Conservation (phyloP, 352 stramenopile species). For the Globisporangium iwayamae region DNA sequence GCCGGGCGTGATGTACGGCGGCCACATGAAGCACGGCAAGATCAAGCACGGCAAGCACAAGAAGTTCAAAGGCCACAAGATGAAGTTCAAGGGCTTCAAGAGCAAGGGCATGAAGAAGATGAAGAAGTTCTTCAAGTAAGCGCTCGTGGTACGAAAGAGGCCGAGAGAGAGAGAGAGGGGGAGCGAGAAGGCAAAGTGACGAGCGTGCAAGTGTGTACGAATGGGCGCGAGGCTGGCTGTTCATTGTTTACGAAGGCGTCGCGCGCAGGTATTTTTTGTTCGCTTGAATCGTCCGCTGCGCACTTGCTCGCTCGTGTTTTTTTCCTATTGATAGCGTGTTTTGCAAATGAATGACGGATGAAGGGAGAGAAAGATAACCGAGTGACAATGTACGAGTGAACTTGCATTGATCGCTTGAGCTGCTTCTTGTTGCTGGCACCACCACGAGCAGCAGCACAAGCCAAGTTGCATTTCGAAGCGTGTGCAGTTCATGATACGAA, state of each 20-base stretch:
- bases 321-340: background rate
- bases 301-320: background rate
- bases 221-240: background rate
- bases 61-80: constrained; percentile 31
- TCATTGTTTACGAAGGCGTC: background rate
- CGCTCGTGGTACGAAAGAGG: background rate
- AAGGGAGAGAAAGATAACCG: background rate
- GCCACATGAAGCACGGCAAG: constrained; percentile 32
- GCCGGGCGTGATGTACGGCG: constrained; percentile 52
- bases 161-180: background rate
- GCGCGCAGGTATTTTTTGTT: background rate
- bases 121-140: constrained; percentile 7
- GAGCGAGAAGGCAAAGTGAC: too few species aligned
- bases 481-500: too few species aligned
- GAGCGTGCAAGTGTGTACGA: background rate
- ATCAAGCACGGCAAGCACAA: constrained; percentile 55
- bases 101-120: constrained; percentile 1
- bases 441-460: too few species aligned
- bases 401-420: background rate
- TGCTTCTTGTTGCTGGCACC: too few species aligned
- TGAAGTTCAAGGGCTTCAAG: constrained; percentile 2
- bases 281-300: background rate
- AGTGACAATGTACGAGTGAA: background rate
- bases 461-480: too few species aligned
- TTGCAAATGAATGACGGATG: background rate